Evolutionary conservation across 768 basidiomycete genomes (phyloP).

Genomic region (Tricholoma bakamatsutake): DNA sequence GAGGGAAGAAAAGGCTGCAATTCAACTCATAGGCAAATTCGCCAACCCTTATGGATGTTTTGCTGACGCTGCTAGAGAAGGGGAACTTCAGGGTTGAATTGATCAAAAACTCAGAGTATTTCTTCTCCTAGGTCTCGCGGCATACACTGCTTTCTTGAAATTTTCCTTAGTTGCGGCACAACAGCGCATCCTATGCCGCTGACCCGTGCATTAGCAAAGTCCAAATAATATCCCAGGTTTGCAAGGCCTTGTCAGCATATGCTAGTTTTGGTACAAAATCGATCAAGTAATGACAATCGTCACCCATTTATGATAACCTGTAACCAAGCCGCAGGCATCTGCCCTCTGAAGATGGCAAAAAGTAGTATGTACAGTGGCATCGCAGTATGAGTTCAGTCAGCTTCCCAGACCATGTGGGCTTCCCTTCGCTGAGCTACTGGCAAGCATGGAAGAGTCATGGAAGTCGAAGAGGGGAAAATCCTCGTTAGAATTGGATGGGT

Average conservation of each 20-base stretch:
- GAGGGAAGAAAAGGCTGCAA: slow-evolving; percentile 18
- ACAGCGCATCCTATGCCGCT: background rate
- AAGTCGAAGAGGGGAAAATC: background rate
- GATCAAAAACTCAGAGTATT: slow-evolving; percentile 82
- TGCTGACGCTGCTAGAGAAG: slow-evolving; percentile 80
- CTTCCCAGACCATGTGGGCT: background rate
- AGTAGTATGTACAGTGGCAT: slow-evolving; percentile 9
- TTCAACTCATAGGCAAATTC: slow-evolving; percentile 49
- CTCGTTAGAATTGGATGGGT: background rate
- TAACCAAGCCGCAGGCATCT: slow-evolving; percentile 8
- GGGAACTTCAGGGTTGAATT: slow-evolving; percentile 79
- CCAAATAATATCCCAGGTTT: no score
- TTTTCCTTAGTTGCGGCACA: background rate
- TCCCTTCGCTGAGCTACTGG: background rate
- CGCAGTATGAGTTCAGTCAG: background rate
- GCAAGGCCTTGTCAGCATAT: no score
- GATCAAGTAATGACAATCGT: no score
- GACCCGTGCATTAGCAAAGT: no score
- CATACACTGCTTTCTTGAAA: background rate
- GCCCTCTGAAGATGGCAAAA: slow-evolving; percentile 15
- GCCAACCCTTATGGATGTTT: slow-evolving; percentile 64
- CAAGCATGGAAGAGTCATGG: background rate
- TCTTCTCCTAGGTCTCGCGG: slow-evolving; percentile 69
- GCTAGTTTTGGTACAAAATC: no score
- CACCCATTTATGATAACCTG: slow-evolving; percentile 6